phyloP scores from a whole-genome alignment of 345 rosid genomes.

The Eutrema yunnanense region DNA sequence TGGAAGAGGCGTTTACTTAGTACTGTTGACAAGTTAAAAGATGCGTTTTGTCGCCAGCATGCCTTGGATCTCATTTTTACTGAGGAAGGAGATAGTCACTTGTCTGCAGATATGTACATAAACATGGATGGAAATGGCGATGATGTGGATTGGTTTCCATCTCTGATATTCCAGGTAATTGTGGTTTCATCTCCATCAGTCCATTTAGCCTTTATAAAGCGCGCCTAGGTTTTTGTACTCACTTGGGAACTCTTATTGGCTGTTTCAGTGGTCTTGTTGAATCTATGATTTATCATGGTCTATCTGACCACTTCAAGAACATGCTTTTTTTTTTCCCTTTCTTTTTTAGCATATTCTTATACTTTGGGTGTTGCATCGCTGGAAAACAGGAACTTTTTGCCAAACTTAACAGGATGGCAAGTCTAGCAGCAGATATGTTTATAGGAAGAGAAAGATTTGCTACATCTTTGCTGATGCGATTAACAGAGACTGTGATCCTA shows the following conservation, averaged over 20 bases:
- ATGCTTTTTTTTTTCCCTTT: background rate
- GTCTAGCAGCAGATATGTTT: constrained; percentile 95
- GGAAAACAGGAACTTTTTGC: constrained; percentile 73
- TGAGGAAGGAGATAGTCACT: constrained; percentile 95
- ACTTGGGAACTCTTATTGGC: background rate
- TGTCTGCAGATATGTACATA: constrained; percentile 86
- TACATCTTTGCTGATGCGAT: constrained; percentile 81
- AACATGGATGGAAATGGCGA: constrained; percentile 74
- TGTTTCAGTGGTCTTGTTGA: background rate
- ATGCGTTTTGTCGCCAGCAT: constrained; percentile 92
- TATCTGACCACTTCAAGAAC: background rate
- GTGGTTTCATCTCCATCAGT: constrained; percentile 20
- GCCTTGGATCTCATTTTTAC: constrained; percentile 96
- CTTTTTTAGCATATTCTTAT: background rate
- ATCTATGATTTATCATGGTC: background rate
- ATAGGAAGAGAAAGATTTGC: constrained; percentile 96
- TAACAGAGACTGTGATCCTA: constrained; percentile 90
- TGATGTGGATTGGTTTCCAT: constrained; percentile 80
- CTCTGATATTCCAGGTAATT: constrained; percentile 86
- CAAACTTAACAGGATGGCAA: constrained; percentile 77
- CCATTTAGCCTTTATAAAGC: background rate
- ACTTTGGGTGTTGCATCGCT: constrained; percentile 14
- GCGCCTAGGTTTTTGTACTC: background rate
- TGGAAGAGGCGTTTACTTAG: constrained; percentile 87
- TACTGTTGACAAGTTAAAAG: constrained; percentile 86